Conservation (phyloP, 371 early-diverging fungal genomes). For the Saksenaea vasiformis region DNA sequence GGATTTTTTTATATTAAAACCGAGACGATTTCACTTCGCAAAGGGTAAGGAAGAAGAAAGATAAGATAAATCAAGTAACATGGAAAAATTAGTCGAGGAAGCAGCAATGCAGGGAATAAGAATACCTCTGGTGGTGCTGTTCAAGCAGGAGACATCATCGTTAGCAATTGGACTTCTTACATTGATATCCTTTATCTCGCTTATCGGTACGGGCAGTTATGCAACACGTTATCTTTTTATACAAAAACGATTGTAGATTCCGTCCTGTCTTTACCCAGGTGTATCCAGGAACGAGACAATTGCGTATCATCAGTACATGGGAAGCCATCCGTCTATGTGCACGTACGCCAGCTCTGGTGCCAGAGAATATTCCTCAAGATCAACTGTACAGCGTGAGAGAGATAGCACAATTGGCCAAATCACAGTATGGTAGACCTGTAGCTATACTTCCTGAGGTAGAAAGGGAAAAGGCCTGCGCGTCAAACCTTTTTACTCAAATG, state of each 20-base stretch:
- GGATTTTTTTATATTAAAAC: constrained; percentile 70
- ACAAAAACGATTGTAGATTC: constrained; percentile 41
- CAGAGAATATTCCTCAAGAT: constrained; percentile 17
- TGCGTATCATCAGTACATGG: constrained; percentile 58
- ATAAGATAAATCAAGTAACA: neutral
- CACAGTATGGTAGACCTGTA: constrained; percentile 62
- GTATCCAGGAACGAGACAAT: constrained; percentile 45
- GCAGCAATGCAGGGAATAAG: constrained; percentile 20
- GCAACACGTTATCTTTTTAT: constrained; percentile 4
- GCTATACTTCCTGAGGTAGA: constrained; percentile 81
- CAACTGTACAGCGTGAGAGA: constrained; percentile 49
- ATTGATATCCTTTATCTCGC: constrained; percentile 81
- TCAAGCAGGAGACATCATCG: constrained; percentile 69
- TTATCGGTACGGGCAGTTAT: constrained; percentile 42
- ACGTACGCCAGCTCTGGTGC: constrained; percentile 42
- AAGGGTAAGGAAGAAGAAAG: constrained; percentile 45
- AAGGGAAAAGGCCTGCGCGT: too few species aligned
- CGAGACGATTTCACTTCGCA: constrained; percentile 54
- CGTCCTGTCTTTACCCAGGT: constrained; percentile 78
- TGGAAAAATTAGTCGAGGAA: constrained; percentile 10
- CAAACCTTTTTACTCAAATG: neutral
- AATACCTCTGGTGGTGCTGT: constrained; percentile 16
- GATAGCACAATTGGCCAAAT: constrained; percentile 50
- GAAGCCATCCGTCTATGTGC: constrained; percentile 58
- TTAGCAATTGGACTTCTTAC: constrained; percentile 86